A percentile compares a stretch with the other conserved stretches of the same genome.
Evolutionary conservation across 192 early-diverging fungal genomes (phyloP).

Genomic region (Chytriomyces hyalinus): DNA sequence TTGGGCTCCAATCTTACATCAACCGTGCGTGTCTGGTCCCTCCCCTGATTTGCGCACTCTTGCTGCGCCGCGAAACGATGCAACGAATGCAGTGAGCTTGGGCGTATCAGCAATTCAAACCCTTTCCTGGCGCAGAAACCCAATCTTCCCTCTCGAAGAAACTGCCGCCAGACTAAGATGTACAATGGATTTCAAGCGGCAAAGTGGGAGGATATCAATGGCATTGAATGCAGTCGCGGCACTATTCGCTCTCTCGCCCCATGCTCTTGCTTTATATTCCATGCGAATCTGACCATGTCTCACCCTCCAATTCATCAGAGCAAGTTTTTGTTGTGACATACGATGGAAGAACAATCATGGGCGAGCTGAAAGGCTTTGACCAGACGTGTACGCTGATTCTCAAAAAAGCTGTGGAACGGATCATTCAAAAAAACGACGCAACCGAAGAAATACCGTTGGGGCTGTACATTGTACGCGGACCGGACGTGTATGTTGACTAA

Average conservation of each 20-base stretch:
- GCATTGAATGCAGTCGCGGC: too few species aligned
- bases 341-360: conserved; percentile 24
- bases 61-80: background rate
- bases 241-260: too few species aligned
- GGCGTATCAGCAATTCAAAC: too few species aligned
- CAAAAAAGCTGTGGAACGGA: conserved; percentile 27
- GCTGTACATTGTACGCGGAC: conserved; percentile 24
- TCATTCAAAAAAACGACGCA: conserved; percentile 16
- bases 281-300: too few species aligned
- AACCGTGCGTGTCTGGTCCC: conserved; percentile 9
- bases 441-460: conserved; percentile 26
- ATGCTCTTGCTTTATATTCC: too few species aligned
- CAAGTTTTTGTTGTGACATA: conserved; percentile 27
- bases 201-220: too few species aligned
- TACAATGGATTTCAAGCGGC: too few species aligned
- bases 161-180: too few species aligned
- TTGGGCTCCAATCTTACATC: background rate
- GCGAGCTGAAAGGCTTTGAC: conserved; percentile 30
- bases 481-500: conserved; percentile 7
- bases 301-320: background rate
- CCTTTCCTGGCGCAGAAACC: too few species aligned
- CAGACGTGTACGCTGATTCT: conserved; percentile 28
- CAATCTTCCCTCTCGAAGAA: too few species aligned
- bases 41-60: background rate
- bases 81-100: too few species aligned